Evolutionary conservation across 108 stramenopile genomes (phyloP).

Genomic region (Cylindrotheca fusiformis): DNA sequence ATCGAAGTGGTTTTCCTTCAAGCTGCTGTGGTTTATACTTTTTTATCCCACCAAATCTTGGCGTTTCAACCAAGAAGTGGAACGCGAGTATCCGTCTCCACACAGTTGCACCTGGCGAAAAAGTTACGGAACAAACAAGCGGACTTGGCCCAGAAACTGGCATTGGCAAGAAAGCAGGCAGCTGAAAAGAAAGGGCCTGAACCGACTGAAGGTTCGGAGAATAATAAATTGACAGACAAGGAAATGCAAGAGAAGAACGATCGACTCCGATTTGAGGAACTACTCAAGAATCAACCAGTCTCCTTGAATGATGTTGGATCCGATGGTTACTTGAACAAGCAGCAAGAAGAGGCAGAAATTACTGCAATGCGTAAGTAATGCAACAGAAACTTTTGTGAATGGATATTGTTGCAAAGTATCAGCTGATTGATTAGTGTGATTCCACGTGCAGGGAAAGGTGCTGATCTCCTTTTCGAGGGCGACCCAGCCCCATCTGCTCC

Average conservation of each 20-base stretch:
- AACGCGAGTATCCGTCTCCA: too few species aligned
- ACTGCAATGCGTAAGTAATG: constrained; percentile 48
- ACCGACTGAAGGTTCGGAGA: background rate
- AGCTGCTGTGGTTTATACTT: too few species aligned
- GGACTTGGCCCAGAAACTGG: constrained; percentile 63
- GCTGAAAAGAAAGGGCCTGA: constrained; percentile 20
- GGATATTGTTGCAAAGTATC: background rate
- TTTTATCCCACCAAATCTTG: too few species aligned
- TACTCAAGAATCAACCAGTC: constrained; percentile 43
- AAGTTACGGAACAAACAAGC: constrained; percentile 52
- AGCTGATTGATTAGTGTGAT: background rate
- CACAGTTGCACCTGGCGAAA: constrained; percentile 5
- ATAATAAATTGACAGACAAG: constrained; percentile 36
- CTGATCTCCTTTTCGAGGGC: constrained; percentile 70
- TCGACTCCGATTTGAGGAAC: constrained; percentile 64
- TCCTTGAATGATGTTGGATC: constrained; percentile 28
- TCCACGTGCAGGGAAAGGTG: constrained; percentile 30
- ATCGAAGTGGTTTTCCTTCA: too few species aligned
- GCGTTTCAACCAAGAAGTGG: too few species aligned
- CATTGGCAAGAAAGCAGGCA: constrained; percentile 47
- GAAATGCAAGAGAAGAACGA: constrained; percentile 80
- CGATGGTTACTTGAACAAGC: constrained; percentile 56
- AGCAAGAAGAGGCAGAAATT: constrained; percentile 81
- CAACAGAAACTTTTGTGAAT: background rate
- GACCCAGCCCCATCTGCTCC: constrained; percentile 72